Evolutionary conservation across 1,139 yeast genomes (phyloP), one percentile per base, ranked within the genome.

Genomic region (Casaregolazyma lundiana): DNA sequence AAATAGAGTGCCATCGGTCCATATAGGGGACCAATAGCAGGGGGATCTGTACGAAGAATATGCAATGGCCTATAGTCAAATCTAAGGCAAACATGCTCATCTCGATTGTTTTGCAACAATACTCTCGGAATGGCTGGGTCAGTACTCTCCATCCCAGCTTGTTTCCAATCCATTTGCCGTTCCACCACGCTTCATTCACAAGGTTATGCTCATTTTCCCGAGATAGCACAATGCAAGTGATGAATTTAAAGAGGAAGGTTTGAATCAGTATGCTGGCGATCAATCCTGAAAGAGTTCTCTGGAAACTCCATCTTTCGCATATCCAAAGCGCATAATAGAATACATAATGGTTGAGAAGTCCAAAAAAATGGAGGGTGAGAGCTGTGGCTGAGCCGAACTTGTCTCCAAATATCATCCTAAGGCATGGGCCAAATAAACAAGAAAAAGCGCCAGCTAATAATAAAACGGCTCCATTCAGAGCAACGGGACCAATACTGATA

Each of bases 321-420:
- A 79, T 67, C 70, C 84, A 77, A 44, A 84, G 69, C 0, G 80
- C 54, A 54, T 84, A 87, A 61, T 87, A 78, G 44, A 71, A 70
- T 0, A 76, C 47, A 17, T 84, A 52, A 52, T 83, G 80, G 9
- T 73, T 60, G 1, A 82, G 16, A 1, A 86, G 73, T 0, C 88
- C 73, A 15, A 85, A 71, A 68, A 95, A 96, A 65, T 90, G 98
- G 22, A 97, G 94, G 63, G 89, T 70, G 58, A 85, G 96, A 26
- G 98, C 97, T 75, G 88, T 78, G 40, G 84, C 90, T 17, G 96
- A 84, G 2, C 41, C 40, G 13, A 13, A 20, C 70, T 96, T 89
- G 19, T 39, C 26, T 2, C 38, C 21, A 15, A 35, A 35, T 8
- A 42, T 19, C 71, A 86, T 67, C 48, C 89, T 89, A 57, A 89